Conservation (phyloP, 2,329 filamentous ascomycete genomes). For the Fusarium sambucinum region DNA sequence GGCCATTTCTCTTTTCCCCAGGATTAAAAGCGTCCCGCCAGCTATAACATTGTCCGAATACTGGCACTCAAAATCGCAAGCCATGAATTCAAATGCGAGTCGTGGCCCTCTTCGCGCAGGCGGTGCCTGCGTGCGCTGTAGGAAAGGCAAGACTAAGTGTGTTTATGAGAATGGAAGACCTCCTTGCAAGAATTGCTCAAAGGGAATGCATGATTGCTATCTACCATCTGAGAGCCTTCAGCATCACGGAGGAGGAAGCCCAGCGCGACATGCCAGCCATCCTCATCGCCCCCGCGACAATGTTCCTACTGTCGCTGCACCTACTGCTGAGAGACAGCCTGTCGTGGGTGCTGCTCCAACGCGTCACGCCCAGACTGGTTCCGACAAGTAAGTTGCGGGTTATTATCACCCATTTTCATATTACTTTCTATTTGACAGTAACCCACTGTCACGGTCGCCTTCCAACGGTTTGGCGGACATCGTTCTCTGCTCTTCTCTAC, state of each 20-base stretch:
- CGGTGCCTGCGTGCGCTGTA: slow-evolving; percentile 58
- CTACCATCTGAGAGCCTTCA: slow-evolving; percentile 70
- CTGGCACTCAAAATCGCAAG: too few species aligned
- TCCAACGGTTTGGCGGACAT: neutral
- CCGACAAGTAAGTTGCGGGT: slow-evolving; percentile 66
- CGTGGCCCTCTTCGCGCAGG: too few species aligned
- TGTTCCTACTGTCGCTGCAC: slow-evolving; percentile 65
- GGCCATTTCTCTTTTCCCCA: too few species aligned
- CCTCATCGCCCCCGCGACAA: slow-evolving; percentile 66
- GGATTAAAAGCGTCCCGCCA: too few species aligned
- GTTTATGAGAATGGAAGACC: slow-evolving; percentile 72
- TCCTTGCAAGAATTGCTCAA: slow-evolving; percentile 72
- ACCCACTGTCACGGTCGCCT: slow-evolving; percentile 10
- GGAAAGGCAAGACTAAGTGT: slow-evolving; percentile 74
- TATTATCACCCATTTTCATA: slow-evolving; percentile 19
- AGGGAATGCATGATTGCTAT: slow-evolving; percentile 74
- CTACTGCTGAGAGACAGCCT: slow-evolving; percentile 59
- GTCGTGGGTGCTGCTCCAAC: slow-evolving; percentile 58
- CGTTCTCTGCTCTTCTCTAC: slow-evolving; percentile 2
- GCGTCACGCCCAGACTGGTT: slow-evolving; percentile 61
- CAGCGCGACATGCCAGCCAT: slow-evolving; percentile 60
- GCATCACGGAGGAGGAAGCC: slow-evolving; percentile 70
- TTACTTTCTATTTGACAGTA: slow-evolving; percentile 6
- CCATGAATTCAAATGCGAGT: too few species aligned
- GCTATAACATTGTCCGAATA: too few species aligned